Percentiles rank a stretch among this genome's conserved stretches.
phyloP scores from a whole-genome alignment of 1,284 basidiomycete genomes.

The Boletus austroedulis region DNA sequence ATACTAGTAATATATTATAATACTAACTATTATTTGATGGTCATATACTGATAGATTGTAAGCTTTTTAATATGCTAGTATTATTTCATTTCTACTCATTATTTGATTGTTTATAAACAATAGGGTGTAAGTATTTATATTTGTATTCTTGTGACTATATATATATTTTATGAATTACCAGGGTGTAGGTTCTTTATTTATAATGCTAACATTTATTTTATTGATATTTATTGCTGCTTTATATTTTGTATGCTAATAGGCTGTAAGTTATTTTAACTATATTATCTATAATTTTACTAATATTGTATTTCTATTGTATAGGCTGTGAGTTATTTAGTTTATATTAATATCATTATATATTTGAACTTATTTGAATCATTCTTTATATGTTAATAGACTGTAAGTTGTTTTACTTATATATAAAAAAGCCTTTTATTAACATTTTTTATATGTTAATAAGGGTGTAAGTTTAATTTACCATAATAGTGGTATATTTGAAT shows the following conservation, averaged over 20 bases:
- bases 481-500: not conserved
- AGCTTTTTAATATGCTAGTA: too few species aligned
- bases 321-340: too few species aligned
- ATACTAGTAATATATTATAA: too few species aligned
- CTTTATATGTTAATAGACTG: not conserved
- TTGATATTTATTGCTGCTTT: not conserved
- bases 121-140: not conserved
- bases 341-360: too few species aligned
- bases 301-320: not conserved
- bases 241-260: not conserved
- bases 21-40: too few species aligned
- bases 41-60: too few species aligned
- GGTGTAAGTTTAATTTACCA: not conserved
- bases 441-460: not conserved
- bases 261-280: not conserved
- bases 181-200: not conserved
- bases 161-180: not conserved
- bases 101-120: not conserved
- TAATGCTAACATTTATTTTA: too few species aligned
- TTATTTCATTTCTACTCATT: not conserved
- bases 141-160: not conserved
- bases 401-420: not conserved
- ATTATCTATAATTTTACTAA: not conserved
- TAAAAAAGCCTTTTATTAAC: not conserved
- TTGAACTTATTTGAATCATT: too few species aligned